phyloP scores from a whole-genome alignment of 2,329 filamentous ascomycete genomes.

The Trichoderma polysporum region DNA sequence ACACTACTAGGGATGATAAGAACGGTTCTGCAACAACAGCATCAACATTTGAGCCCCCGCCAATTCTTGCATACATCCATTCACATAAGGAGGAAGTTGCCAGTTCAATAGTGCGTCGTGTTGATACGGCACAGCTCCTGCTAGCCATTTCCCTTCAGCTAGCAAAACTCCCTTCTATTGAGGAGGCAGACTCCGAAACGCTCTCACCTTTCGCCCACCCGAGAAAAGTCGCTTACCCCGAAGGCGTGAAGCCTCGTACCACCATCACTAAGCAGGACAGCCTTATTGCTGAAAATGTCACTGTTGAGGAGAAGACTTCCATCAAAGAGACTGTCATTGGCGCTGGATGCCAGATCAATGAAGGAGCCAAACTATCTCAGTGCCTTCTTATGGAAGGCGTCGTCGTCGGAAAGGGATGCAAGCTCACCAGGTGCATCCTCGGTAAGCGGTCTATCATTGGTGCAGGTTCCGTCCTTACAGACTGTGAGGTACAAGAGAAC shows the following conservation, averaged over 20 bases:
- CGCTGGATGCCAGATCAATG: constrained; percentile 79
- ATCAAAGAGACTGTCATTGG: constrained; percentile 92
- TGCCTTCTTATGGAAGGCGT: constrained; percentile 93
- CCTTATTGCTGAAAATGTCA: constrained; percentile 84
- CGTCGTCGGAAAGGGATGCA: constrained; percentile 78
- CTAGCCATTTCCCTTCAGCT: constrained; percentile 80
- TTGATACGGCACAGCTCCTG: constrained; percentile 82
- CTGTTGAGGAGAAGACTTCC: constrained; percentile 82
- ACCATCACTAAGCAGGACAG: constrained; percentile 81
- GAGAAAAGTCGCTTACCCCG: constrained; percentile 78
- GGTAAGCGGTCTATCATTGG: constrained; percentile 80
- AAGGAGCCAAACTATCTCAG: constrained; percentile 80
- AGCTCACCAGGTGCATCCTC: constrained; percentile 83
- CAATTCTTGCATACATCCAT: constrained; percentile 81
- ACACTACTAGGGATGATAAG: not conserved
- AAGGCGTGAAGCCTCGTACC: constrained; percentile 75
- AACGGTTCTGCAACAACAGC: not conserved
- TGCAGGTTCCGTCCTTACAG: constrained; percentile 75
- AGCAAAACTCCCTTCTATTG: constrained; percentile 75
- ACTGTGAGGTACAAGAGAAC: constrained; percentile 92
- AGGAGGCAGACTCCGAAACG: constrained; percentile 57
- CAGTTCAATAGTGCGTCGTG: constrained; percentile 73
- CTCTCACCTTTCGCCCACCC: constrained; percentile 74
- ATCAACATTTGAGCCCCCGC: constrained; percentile 52
- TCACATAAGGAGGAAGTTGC: constrained; percentile 47